A percentile compares a stretch with the other conserved stretches of the same genome.
These are phyloP conservation scores for Mesembryanthemum crystallinum DNA, from an alignment of 148 eudicot species.

Conservation along the genomic window DNA sequence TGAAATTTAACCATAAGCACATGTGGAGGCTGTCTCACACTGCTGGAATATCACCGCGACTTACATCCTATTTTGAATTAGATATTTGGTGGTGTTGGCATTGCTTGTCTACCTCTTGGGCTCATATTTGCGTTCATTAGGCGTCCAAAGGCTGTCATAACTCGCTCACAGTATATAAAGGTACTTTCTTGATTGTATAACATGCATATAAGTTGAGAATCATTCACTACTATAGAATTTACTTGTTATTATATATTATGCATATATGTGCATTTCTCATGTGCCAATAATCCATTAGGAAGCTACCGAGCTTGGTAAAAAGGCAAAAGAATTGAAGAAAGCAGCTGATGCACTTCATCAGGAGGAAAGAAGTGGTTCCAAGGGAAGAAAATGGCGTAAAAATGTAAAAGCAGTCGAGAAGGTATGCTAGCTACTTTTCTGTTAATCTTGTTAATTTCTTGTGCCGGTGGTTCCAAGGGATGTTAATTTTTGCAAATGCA, in stretches of 20 bases:
- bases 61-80: constrained; percentile 26
- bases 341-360: constrained; percentile 93
- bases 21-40: constrained; percentile 4
- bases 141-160: constrained; percentile 96
- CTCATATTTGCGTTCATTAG: constrained; percentile 87
- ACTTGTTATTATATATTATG: neutral
- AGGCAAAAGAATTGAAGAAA: constrained; percentile 89
- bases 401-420: constrained; percentile 92
- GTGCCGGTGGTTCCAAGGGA: too few species aligned
- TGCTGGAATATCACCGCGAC: constrained; percentile 12
- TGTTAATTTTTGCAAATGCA: constrained; percentile 5
- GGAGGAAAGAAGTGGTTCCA: constrained; percentile 88
- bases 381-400: constrained; percentile 97
- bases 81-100: constrained; percentile 99
- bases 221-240: constrained; percentile 2
- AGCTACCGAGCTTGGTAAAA: constrained; percentile 97
- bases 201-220: constrained; percentile 1
- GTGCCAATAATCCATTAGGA: constrained; percentile 44
- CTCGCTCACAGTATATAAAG: constrained; percentile 99
- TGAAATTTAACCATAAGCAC: neutral
- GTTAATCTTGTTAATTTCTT: constrained; percentile 4
- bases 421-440: constrained; percentile 36
- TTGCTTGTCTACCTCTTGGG: constrained; percentile 91
- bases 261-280: constrained; percentile 19
- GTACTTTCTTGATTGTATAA: constrained; percentile 31